Base-by-base conservation (phyloP, 2,329 filamentous ascomycete species). In the Biscogniauxia marginata region DNA sequence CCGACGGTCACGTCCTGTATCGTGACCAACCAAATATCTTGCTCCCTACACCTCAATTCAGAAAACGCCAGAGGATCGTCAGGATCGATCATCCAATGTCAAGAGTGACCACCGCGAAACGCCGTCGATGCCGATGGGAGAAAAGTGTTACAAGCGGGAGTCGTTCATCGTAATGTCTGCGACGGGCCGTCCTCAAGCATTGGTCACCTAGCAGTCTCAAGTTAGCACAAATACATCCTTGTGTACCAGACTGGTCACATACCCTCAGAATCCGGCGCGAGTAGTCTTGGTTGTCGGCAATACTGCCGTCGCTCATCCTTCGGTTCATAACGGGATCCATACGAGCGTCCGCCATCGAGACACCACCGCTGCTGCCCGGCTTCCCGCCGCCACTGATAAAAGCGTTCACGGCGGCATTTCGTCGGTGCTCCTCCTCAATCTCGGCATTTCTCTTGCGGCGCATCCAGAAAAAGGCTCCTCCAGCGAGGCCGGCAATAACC, bases 271-370 rank as follows among this genome's bases (percentile, higher is more conserved):
- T 97, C 77, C 90, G 89, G 77, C 93, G 86, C 61, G 93, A 97
- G 77, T 96, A 98, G 74, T 98, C 93, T 75, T 96, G 87, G 75
- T 97, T 96, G 73, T 98, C 93, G 52, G 93, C 93, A 73, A 98
- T 97, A 74, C 93, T 97, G 65, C 93, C 93, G 69, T 95, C 91
- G 75, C 93, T 97, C 77, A 93, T 84, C 74, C 93, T 85, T 70
- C 91, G 83, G 65, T 92, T 85, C 82, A 96, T 87, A 62, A 92
- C 87, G 7, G 92, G 91, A 63, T 98, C 93, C 55, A 97, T 85
- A 54, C 93, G 86, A 45, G 90, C 87, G 71, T 98, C 93, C 13
- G 85, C 85, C 76, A 90, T 87, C 8, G 90, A 91, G 74, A 85
- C 75, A 59, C 80, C 80, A 59, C 87, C 84, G 71, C 84, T 82